Percentiles rank a stretch among this genome's conserved stretches.
phyloP scores from a whole-genome alignment of 169 alveolate genomes.

The Babesia ovis region DNA sequence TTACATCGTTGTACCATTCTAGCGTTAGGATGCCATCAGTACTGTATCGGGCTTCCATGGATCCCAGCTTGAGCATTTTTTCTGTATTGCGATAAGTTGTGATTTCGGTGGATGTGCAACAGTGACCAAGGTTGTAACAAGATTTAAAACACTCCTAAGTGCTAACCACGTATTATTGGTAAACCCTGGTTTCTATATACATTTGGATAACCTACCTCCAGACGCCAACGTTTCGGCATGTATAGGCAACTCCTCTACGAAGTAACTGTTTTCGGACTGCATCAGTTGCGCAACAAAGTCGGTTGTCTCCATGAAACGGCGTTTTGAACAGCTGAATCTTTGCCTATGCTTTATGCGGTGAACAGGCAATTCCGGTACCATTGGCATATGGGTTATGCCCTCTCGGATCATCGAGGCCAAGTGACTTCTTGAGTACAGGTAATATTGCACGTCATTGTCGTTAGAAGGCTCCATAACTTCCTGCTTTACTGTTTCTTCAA shows the following conservation, averaged over 20 bases:
- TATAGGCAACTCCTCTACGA: slow-evolving; percentile 18
- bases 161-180: background rate
- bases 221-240: slow-evolving; percentile 3
- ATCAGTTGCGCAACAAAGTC: background rate
- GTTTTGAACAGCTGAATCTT: background rate
- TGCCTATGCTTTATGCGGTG: slow-evolving; percentile 30
- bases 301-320: background rate
- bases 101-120: background rate
- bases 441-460: background rate
- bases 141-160: background rate
- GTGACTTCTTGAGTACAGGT: background rate
- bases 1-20: slow-evolving; percentile 20
- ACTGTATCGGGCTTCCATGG: slow-evolving; percentile 9
- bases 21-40: background rate
- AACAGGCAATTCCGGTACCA: background rate
- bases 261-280: background rate
- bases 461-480: background rate
- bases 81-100: background rate
- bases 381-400: background rate
- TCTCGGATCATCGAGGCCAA: slow-evolving; percentile 10
- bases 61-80: slow-evolving; percentile 13
- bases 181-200: background rate
- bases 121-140: background rate
- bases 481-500: background rate
- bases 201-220: slow-evolving; percentile 9